phyloP scores from a whole-genome alignment of 305 asterid genomes.

The Solanum hybrid region DNA sequence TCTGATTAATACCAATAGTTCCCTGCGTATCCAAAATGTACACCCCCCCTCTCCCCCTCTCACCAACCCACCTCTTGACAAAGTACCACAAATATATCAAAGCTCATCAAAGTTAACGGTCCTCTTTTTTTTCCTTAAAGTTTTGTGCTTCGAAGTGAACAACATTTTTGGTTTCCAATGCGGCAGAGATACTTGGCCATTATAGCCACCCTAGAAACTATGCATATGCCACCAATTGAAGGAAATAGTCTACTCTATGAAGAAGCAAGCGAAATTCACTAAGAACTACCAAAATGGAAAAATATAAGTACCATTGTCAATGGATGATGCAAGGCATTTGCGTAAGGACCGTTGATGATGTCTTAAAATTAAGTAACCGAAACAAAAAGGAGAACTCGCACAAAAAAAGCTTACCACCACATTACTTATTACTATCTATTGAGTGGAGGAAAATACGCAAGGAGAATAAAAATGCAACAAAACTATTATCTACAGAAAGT shows the following conservation, averaged over 20 bases:
- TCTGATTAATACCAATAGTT: background rate
- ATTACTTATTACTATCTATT: background rate
- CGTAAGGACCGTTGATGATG: background rate
- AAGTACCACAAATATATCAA: slow-evolving; percentile 33
- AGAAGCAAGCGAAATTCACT: slow-evolving; percentile 15
- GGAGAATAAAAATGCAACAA: background rate
- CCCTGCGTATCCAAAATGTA: background rate
- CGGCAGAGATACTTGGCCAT: slow-evolving; percentile 78
- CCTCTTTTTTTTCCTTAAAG: slow-evolving; percentile 42
- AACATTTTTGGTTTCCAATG: slow-evolving; percentile 36
- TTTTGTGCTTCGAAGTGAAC: slow-evolving; percentile 36
- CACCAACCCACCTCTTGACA: background rate
- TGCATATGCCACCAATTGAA: slow-evolving; percentile 76
- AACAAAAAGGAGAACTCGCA: background rate
- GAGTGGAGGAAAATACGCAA: background rate
- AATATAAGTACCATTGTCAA: background rate
- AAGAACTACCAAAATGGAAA: background rate
- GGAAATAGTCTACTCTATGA: slow-evolving; percentile 64
- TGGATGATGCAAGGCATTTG: background rate
- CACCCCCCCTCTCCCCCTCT: background rate
- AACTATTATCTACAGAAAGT: background rate
- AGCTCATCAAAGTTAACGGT: slow-evolving; percentile 30
- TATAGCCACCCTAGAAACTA: slow-evolving; percentile 65
- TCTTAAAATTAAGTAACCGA: background rate
- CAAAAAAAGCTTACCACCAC: background rate